Conservation (phyloP, 2,329 filamentous ascomycete genomes). For the Paecilomyces variotii region DNA sequence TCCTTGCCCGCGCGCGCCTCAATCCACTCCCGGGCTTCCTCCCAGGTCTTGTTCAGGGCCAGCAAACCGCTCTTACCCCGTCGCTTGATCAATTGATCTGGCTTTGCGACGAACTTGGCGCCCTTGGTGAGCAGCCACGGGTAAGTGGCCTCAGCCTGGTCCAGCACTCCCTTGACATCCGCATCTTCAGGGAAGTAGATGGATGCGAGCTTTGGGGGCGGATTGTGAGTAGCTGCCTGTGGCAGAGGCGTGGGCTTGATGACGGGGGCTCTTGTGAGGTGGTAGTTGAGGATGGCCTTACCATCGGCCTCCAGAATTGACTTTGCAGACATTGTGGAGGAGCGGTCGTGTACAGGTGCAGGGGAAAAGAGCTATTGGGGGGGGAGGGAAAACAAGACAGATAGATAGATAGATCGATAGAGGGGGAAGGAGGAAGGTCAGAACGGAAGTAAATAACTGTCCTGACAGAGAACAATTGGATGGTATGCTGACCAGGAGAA, state of each 20-base stretch:
- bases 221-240: constrained; percentile 76
- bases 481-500: background rate
- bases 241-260: constrained; percentile 98
- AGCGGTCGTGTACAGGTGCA: constrained; percentile 2
- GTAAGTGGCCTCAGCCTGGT: constrained; percentile 94
- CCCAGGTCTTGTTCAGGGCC: constrained; percentile 93
- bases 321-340: constrained; percentile 76
- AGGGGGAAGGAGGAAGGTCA: constrained; percentile 7
- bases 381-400: constrained; percentile 2
- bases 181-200: constrained; percentile 88
- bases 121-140: constrained; percentile 82
- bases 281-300: constrained; percentile 99
- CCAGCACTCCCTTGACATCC: constrained; percentile 72
- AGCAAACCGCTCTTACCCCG: constrained; percentile 97
- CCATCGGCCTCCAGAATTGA: constrained; percentile 97
- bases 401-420: constrained; percentile 9
- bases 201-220: constrained; percentile 80
- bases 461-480: background rate
- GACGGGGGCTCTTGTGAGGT: constrained; percentile 92
- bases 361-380: constrained; percentile 2
- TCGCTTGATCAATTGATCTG: constrained; percentile 99
- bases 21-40: constrained; percentile 90
- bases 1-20: constrained; percentile 83
- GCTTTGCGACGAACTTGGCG: constrained; percentile 96
- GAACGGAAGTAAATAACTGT: too few relatives aligned